Percentiles rank a stretch among this genome's conserved stretches.
Evolutionary conservation across 345 rosid genomes (phyloP).

Genomic region (Gossypium sturtianum): DNA sequence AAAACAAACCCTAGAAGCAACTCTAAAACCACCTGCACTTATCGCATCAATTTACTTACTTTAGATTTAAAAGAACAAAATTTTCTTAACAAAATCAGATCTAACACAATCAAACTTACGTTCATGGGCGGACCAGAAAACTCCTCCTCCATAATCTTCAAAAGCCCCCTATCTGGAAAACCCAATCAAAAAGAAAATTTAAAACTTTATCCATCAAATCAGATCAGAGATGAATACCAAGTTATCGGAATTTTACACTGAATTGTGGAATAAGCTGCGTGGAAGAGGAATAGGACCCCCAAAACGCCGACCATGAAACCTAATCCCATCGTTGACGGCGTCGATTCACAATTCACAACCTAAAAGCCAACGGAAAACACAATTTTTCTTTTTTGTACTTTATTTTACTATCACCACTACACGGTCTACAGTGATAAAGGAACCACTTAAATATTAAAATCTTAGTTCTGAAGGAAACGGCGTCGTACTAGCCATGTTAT

Average conservation of each 20-base stretch:
- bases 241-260: slow-evolving; percentile 43
- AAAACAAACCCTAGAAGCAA: slow-evolving; percentile 63
- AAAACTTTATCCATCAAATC: not conserved
- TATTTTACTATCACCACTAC: not conserved
- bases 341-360: not conserved
- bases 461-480: not conserved
- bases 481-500: not conserved
- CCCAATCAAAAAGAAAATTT: slow-evolving; percentile 13
- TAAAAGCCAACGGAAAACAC: not conserved
- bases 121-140: slow-evolving; percentile 70
- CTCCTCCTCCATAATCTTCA: slow-evolving; percentile 91
- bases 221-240: not conserved
- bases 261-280: slow-evolving; percentile 87
- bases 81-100: not conserved
- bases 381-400: not conserved
- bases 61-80: slow-evolving; percentile 8
- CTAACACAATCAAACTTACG: slow-evolving; percentile 31
- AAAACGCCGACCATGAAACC: slow-evolving; percentile 60
- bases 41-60: not conserved
- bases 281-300: slow-evolving; percentile 65
- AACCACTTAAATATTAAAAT: not conserved
- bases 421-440: not conserved
- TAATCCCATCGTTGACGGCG: slow-evolving; percentile 35
- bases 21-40: slow-evolving; percentile 62
- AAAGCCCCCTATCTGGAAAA: slow-evolving; percentile 69